A percentile compares a stretch with the other conserved stretches of the same genome.
phyloP scores from a whole-genome alignment of 768 basidiomycete genomes.

The Amanita exitialis region DNA sequence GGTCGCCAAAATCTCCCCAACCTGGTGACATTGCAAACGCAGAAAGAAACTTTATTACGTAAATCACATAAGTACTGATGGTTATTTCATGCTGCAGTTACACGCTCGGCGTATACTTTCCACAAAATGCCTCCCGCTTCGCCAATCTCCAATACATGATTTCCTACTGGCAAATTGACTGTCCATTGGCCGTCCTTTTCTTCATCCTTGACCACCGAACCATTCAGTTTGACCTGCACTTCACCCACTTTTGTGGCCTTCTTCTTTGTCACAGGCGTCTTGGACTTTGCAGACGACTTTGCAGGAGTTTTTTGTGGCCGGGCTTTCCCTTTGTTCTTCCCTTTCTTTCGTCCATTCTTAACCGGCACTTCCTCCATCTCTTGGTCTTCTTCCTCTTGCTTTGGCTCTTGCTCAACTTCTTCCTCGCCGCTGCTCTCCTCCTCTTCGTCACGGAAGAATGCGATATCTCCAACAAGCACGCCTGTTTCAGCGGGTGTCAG shows the following conservation, averaged over 20 bases:
- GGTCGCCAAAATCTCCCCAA: neutral
- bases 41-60: conserved; percentile 1
- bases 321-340: conserved; percentile 27
- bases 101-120: conserved; percentile 58
- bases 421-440: conserved; percentile 49
- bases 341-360: conserved; percentile 34
- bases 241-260: conserved; percentile 40
- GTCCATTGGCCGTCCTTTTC: conserved; percentile 48
- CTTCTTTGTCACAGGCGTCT: conserved; percentile 25
- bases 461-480: conserved; percentile 42
- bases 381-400: conserved; percentile 32
- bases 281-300: conserved; percentile 19
- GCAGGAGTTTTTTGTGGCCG: conserved; percentile 25
- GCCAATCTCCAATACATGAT: conserved; percentile 61
- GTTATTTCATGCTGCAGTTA: conserved; percentile 12
- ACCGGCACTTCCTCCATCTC: conserved; percentile 33
- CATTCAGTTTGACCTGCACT: conserved; percentile 58
- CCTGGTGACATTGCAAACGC: neutral
- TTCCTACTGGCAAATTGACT: conserved; percentile 46
- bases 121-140: conserved; percentile 60
- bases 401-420: conserved; percentile 27
- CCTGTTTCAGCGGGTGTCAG: conserved; percentile 47
- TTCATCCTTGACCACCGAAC: conserved; percentile 34
- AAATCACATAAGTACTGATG: neutral
- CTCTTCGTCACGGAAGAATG: conserved; percentile 47